A percentile compares a stretch with the other conserved stretches of the same genome.
These are phyloP conservation scores for Boletus rubropictus DNA, from an alignment of 768 basidiomycete species.

Conservation along the genomic window DNA sequence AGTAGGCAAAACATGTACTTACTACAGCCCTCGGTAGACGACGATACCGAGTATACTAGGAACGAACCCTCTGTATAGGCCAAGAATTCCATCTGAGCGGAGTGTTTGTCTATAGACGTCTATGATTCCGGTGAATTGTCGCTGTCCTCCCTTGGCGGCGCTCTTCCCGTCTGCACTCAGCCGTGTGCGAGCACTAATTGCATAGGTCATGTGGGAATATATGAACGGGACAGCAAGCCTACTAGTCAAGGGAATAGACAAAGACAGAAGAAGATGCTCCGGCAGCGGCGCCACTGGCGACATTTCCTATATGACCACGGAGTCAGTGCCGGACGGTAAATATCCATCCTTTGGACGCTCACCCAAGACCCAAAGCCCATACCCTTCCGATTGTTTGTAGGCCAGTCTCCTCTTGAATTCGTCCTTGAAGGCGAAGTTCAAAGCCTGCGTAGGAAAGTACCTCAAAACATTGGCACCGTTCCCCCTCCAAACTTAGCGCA, in stretches of 20 bases:
- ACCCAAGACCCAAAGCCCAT: conserved; percentile 34
- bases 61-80: conserved; percentile 39
- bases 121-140: conserved; percentile 38
- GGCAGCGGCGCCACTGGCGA: conserved; percentile 40
- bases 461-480: conserved; percentile 40
- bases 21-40: conserved; percentile 43
- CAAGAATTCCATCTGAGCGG: conserved; percentile 35
- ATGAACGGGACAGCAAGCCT: neutral
- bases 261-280: conserved; percentile 39
- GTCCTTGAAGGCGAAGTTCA: conserved; percentile 48
- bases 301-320: conserved; percentile 28
- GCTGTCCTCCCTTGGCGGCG: conserved; percentile 32
- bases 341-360: neutral
- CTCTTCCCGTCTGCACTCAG: conserved; percentile 38
- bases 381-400: conserved; percentile 34
- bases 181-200: conserved; percentile 36
- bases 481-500: conserved; percentile 37
- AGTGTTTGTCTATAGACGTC: conserved; percentile 43
- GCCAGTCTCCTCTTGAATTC: conserved; percentile 36
- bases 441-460: conserved; percentile 43
- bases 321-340: neutral
- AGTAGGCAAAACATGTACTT: conserved; percentile 8
- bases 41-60: conserved; percentile 39
- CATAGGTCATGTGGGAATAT: neutral
- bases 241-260: conserved; percentile 45